Evolutionary conservation across 192 early-diverging fungal species (phyloP).

Genomic region (Entomortierella chlamydospora): DNA sequence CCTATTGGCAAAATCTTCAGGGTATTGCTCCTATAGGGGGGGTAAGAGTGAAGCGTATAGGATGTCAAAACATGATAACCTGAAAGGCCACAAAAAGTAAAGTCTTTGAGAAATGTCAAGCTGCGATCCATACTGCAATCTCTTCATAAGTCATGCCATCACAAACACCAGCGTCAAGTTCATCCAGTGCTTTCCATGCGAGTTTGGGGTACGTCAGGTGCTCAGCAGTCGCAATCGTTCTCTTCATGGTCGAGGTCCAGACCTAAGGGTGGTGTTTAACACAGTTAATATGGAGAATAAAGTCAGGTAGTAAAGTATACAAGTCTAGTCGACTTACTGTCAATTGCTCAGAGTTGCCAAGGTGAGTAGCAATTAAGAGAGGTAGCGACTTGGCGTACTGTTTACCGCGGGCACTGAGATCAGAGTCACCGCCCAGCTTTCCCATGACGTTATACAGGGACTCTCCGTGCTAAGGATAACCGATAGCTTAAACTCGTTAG

Average conservation of each 20-base stretch:
- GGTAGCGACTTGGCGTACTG: conserved; percentile 90
- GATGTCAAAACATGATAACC: background rate
- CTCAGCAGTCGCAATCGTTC: conserved; percentile 92
- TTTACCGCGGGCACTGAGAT: conserved; percentile 86
- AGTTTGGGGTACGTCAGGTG: conserved; percentile 88
- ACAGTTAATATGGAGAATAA: background rate
- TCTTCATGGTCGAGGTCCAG: conserved; percentile 96
- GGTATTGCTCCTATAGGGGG: conserved; percentile 81
- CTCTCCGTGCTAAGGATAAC: conserved; percentile 88
- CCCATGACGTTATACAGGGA: conserved; percentile 92
- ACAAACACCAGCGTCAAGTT: conserved; percentile 96
- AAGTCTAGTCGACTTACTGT: conserved; percentile 58
- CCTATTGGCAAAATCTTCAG: conserved; percentile 93
- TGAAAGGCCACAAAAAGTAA: too few relatives aligned
- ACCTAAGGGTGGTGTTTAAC: conserved; percentile 49
- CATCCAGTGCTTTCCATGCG: conserved; percentile 98
- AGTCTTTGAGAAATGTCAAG: background rate
- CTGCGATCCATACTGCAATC: conserved; percentile 71
- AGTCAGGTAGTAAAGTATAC: background rate
- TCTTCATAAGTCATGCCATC: conserved; percentile 99
- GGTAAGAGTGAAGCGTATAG: background rate
- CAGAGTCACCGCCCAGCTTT: conserved; percentile 95
- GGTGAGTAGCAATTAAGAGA: conserved; percentile 76
- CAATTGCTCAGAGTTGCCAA: conserved; percentile 77
- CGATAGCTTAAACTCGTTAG: too few relatives aligned